Evolutionary conservation across 1,284 basidiomycete genomes (phyloP), one percentile per base, ranked within the genome.

Genomic region (Golubevia pallescens): DNA sequence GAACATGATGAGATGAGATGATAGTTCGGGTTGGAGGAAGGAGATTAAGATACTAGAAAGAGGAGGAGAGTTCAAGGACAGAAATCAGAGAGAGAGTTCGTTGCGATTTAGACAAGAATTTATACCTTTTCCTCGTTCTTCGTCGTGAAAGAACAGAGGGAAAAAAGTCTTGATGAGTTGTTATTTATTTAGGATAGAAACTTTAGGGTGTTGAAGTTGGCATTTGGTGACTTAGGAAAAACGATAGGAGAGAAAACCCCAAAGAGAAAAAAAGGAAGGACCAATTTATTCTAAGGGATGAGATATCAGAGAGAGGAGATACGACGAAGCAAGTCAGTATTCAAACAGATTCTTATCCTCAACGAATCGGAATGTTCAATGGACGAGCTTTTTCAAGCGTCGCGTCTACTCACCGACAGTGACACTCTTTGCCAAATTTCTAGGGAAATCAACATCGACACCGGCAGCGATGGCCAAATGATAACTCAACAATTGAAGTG

Each of bases 361-460:
- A 28, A 28, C 28, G 28, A 28, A 28, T 28, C 28, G 28, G 28
- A 28, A 28, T 28, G 28, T 28, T 28, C 28, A 28, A 28, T 28
- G 28, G 28, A 28, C 28, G 28, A 28, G 28, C 28, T 28, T 28
- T 28, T 28, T 28, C 28, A 28, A 28, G 28, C 28, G 28, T 28
- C 28, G 28, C 28, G 28, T 28, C 28, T 57, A 55, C 48, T 61
- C 63, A 63, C 66, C 67, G 32, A 68, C 67, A 19, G 67, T 68
- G 23, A 68, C 67, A 19, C 55, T 58, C 84, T 89, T 89, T 71
- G 88, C 88, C 90, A 98, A 88, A 89, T 98, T 98, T 82, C 96
- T 90, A 24, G 96, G 96, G 92, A 97, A 98, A 86, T 99, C 96
- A 78, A 98, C 96, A 86, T 99, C 95, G 75, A 94, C 95, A 61